These are phyloP conservation scores for Colletotrichum costaricense DNA, from an alignment of 2,329 filamentous ascomycete genomes.

Conservation along the genomic window DNA sequence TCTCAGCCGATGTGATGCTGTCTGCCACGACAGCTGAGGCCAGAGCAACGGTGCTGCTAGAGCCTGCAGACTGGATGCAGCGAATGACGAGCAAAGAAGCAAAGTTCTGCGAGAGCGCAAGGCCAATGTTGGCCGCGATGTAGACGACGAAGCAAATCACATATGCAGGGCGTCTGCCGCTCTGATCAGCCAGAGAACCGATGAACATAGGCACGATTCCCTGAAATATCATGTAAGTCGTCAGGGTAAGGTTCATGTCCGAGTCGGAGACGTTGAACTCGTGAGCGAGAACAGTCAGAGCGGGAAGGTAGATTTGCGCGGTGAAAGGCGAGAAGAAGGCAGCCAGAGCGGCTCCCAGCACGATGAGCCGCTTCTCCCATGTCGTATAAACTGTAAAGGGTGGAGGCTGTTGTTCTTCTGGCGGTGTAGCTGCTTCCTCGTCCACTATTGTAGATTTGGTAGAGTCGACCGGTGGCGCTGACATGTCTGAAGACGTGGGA, in stretches of 20 bases:
- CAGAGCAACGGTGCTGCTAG: slow-evolving; percentile 70
- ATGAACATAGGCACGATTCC: slow-evolving; percentile 66
- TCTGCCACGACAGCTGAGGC: slow-evolving; percentile 74
- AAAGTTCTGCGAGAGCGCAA: slow-evolving; percentile 63
- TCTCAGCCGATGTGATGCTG: slow-evolving; percentile 63
- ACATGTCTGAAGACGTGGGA: background rate
- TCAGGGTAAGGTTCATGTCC: slow-evolving; percentile 63
- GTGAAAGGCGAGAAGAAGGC: slow-evolving; percentile 60
- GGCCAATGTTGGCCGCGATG: slow-evolving; percentile 54
- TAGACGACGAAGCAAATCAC: slow-evolving; percentile 48
- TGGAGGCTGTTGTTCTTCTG: slow-evolving; percentile 19
- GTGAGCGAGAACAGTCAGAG: slow-evolving; percentile 58
- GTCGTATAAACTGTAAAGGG: slow-evolving; percentile 52
- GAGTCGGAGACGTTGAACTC: slow-evolving; percentile 56
- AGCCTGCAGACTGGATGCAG: slow-evolving; percentile 64
- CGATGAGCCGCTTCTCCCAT: slow-evolving; percentile 54
- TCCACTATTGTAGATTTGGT: slow-evolving; percentile 17
- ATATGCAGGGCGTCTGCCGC: slow-evolving; percentile 51
- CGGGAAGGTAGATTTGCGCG: slow-evolving; percentile 66
- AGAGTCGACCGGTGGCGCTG: background rate
- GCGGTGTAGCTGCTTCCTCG: slow-evolving; percentile 14
- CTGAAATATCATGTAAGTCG: slow-evolving; percentile 70
- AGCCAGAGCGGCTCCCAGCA: slow-evolving; percentile 50
- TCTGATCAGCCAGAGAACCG: slow-evolving; percentile 57
- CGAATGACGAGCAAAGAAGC: slow-evolving; percentile 67